These are phyloP conservation scores for Ustilaginoidea virens DNA, from an alignment of 2,329 filamentous ascomycete genomes.

Conservation along the genomic window DNA sequence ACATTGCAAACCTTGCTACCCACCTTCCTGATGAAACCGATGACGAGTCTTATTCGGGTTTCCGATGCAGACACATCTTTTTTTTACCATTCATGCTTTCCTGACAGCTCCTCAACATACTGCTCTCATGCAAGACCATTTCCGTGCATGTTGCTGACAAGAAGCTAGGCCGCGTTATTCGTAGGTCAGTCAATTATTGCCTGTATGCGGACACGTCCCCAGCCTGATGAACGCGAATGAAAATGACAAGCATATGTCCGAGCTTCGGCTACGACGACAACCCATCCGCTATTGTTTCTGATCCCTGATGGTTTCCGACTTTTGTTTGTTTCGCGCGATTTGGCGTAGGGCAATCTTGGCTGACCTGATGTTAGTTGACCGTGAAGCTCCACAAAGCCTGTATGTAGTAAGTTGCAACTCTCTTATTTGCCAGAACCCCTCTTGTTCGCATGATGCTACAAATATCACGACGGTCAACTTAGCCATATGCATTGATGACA, in stretches of 20 bases:
- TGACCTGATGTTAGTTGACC: too few relatives aligned
- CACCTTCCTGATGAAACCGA: conserved; percentile 20
- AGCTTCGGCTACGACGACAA: conserved; percentile 42
- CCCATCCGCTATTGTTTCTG: conserved; percentile 15
- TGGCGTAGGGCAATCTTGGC: conserved; percentile 3
- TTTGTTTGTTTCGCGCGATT: too few relatives aligned
- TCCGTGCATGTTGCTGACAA: conserved; percentile 10
- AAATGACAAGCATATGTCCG: conserved; percentile 98
- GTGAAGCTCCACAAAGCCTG: too few relatives aligned
- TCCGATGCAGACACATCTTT: conserved; percentile 53
- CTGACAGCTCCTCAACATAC: conserved; percentile 17
- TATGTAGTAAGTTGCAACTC: conserved; percentile 12
- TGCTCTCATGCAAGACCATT: not conserved
- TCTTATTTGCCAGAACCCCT: not conserved
- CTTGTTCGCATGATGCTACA: conserved; percentile 23
- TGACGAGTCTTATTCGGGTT: conserved; percentile 68
- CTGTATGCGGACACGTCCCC: conserved; percentile 8
- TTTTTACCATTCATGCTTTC: conserved; percentile 60
- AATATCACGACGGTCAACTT: conserved; percentile 33
- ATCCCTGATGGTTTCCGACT: conserved; percentile 6
- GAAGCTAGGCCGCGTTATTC: not conserved
- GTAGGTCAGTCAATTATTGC: conserved; percentile 9
- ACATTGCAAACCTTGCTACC: not conserved
- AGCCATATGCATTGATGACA: conserved; percentile 32
- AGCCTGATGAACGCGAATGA: conserved; percentile 70